Evolutionary conservation across 129 eudicot species (phyloP).

Genomic region (Lactuca sativa): DNA sequence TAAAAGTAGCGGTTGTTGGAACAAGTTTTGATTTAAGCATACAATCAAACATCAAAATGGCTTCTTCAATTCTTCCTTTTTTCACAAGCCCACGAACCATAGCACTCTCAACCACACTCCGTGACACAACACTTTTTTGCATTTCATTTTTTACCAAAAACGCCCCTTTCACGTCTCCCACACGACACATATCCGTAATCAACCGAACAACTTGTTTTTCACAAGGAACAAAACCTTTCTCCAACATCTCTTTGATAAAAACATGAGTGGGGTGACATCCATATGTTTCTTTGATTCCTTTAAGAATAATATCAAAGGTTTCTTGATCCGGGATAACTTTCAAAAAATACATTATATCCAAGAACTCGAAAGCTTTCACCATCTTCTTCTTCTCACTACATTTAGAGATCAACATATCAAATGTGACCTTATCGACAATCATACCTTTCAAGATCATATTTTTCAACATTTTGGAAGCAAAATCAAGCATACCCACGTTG

Average conservation of each 20-base stretch:
- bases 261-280: slow-evolving; percentile 32
- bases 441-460: slow-evolving; percentile 58
- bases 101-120: slow-evolving; percentile 65
- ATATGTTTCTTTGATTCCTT: slow-evolving; percentile 53
- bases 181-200: slow-evolving; percentile 65
- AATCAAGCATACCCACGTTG: slow-evolving; percentile 56
- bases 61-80: slow-evolving; percentile 73
- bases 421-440: slow-evolving; percentile 49
- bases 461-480: slow-evolving; percentile 66
- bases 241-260: slow-evolving; percentile 63
- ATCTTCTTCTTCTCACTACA: slow-evolving; percentile 58
- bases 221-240: slow-evolving; percentile 54
- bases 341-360: slow-evolving; percentile 49
- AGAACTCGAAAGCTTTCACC: slow-evolving; percentile 60
- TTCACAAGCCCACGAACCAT: slow-evolving; percentile 76
- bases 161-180: slow-evolving; percentile 61
- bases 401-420: slow-evolving; percentile 55
- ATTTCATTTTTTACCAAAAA: slow-evolving; percentile 55
- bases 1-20: slow-evolving; percentile 84
- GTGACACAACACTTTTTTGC: slow-evolving; percentile 47
- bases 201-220: slow-evolving; percentile 53
- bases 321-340: slow-evolving; percentile 51
- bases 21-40: slow-evolving; percentile 54
- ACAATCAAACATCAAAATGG: slow-evolving; percentile 54
- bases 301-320: slow-evolving; percentile 54